Evolutionary conservation across 441 rosid species (phyloP), one percentile per base, ranked within the genome.

Genomic region (Macaranga tanarius): DNA sequence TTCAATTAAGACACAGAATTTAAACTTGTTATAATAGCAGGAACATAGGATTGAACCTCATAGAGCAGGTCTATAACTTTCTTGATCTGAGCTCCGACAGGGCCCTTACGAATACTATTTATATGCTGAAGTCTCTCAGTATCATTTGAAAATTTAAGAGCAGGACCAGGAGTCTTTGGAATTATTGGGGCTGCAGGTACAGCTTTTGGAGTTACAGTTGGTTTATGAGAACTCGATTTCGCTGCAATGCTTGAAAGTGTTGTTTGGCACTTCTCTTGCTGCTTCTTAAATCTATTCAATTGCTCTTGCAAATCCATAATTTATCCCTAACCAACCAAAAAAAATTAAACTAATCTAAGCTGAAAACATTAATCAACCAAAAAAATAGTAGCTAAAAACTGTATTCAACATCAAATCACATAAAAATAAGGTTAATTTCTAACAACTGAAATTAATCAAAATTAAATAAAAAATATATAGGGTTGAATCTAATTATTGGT

Each of bases 51-150:
- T 55, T 59, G 28, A 75, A 92, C 97, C 93, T 87, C 86, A 7
- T 69, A 69, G 20, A 95, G 78, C 66, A 89, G 81, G 73, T 85
- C 91, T 23, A 95, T 93, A 71, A 95, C 98, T 26, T 92, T 92
- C 84, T 95, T 95, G 70, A 93, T 87, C 85, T 91, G 98, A 75
- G 94, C 90, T 7, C 99, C 98, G 19, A 85, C 93, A 57, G 93
- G 95, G 20, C 82, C 79, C 82, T 90, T 95, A 19, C 97, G 84
- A 0, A 95, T 88, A 57, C 82, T 86, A 74, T 87, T 80, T 47
- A 92, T 92, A 12, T 73, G 79, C 69, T 91, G 93, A 75, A 91
- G 93, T 31, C 91, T 86, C 77, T 91, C 89, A 0, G 98, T 91
- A 59, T 95, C 92, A 74, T 85, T 87, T 0, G 98, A 95, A 75